A percentile compares a stretch with the other conserved stretches of the same genome.
phyloP scores from a whole-genome alignment of 768 basidiomycete genomes.

The Scleroderma bovista region DNA sequence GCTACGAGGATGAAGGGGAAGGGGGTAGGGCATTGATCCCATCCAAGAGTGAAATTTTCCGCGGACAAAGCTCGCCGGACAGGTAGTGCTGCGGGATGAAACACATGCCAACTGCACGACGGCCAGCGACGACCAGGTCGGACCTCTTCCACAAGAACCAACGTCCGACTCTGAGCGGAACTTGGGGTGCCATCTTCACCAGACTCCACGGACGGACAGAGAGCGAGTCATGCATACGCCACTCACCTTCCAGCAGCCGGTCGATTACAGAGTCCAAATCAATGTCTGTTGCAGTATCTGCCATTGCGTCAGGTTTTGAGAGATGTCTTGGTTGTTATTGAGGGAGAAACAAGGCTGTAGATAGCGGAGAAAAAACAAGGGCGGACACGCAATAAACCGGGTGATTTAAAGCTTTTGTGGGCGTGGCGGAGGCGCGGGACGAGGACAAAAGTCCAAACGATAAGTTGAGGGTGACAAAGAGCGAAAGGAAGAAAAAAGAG shows the following conservation, averaged over 20 bases:
- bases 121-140: not conserved
- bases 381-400: constrained; percentile 11
- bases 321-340: not conserved
- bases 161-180: not conserved
- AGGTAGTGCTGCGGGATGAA: not conserved
- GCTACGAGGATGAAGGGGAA: not conserved
- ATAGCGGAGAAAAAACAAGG: constrained; percentile 4
- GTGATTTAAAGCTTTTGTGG: constrained; percentile 1
- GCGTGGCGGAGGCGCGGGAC: too few relatives aligned
- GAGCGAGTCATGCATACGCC: constrained; percentile 22
- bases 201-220: constrained; percentile 1
- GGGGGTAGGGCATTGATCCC: not conserved
- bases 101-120: not conserved
- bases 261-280: constrained; percentile 99
- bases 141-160: not conserved
- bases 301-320: constrained; percentile 40
- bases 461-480: not conserved
- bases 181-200: not conserved
- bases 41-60: not conserved
- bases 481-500: constrained; percentile 11
- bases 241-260: constrained; percentile 92
- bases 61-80: not conserved
- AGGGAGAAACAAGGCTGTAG: not conserved
- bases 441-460: not conserved
- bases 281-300: constrained; percentile 84